Conservation (phyloP, 768 basidiomycete genomes). For the Mycena galopus region DNA sequence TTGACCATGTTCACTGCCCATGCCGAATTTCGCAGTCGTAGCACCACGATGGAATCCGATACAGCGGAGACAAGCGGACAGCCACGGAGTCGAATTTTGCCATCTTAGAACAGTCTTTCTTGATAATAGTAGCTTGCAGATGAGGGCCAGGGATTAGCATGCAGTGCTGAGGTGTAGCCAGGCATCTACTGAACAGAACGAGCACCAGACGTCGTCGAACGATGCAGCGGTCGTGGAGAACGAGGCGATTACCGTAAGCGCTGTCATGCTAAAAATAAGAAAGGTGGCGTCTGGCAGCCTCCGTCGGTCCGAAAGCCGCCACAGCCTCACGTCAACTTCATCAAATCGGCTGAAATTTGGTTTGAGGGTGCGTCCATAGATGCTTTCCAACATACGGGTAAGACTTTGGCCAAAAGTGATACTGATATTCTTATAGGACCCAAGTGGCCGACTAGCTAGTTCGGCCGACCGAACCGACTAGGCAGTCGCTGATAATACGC, state of each 20-base stretch:
- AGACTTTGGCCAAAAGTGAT: no score
- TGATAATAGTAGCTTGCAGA: background rate
- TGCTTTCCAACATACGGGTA: conserved; percentile 10
- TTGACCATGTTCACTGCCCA: background rate
- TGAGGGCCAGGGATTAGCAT: background rate
- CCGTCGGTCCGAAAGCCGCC: background rate
- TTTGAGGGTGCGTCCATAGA: conserved; percentile 19
- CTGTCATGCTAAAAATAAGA: no score
- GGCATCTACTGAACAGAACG: background rate
- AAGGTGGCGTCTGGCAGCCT: background rate
- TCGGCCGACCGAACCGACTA: no score
- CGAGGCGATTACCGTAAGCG: no score
- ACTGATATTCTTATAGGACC: no score
- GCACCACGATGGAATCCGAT: no score
- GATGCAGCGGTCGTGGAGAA: no score
- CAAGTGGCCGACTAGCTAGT: no score
- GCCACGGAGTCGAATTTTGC: background rate
- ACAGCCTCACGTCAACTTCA: conserved; percentile 3
- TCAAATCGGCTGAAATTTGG: background rate
- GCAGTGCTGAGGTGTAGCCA: background rate
- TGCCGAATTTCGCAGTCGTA: no score
- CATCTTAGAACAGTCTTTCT: background rate
- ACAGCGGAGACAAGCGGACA: no score
- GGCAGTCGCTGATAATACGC: no score
- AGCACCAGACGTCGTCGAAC: no score